phyloP scores from a whole-genome alignment of 345 rosid genomes.

The Durio zibethinus region DNA sequence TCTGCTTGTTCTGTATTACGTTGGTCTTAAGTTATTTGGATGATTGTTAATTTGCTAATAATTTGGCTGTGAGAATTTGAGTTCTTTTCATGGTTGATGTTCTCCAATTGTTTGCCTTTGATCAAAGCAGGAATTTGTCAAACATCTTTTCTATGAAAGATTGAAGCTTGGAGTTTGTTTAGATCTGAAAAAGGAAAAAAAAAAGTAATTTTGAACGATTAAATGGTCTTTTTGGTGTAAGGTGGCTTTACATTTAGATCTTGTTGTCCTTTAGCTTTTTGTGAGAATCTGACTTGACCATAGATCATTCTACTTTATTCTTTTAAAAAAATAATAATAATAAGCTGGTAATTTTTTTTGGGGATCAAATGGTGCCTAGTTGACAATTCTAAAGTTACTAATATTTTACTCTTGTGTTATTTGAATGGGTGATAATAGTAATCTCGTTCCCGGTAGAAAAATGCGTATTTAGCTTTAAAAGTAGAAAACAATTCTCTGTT shows the following conservation, averaged over 20 bases:
- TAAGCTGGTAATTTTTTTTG: not conserved
- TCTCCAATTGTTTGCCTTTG: not conserved
- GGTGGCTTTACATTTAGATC: slow-evolving; percentile 23
- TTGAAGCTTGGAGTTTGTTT: slow-evolving; percentile 7
- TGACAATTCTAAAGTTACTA: slow-evolving; percentile 14
- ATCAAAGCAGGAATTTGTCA: not conserved
- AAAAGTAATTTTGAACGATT: slow-evolving; percentile 23
- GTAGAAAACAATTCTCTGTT: not conserved
- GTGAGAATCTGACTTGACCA: slow-evolving; percentile 26
- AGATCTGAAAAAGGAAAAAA: slow-evolving; percentile 20
- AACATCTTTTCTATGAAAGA: not conserved
- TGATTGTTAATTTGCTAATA: not conserved
- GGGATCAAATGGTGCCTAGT: slow-evolving; percentile 4
- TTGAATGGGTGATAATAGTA: not conserved
- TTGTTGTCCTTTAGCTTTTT: slow-evolving; percentile 26
- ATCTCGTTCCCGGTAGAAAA: not conserved
- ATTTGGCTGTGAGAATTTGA: not conserved
- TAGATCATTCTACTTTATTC: slow-evolving; percentile 25
- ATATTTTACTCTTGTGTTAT: not conserved
- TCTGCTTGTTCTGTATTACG: not conserved
- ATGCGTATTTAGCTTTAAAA: not conserved
- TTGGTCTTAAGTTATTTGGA: not conserved
- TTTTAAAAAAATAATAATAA: slow-evolving; percentile 28
- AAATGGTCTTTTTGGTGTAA: slow-evolving; percentile 24
- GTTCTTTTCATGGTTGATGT: not conserved